Percentiles rank a stretch among this genome's conserved stretches.
Evolutionary conservation across 805 yeast species (phyloP).

Genomic region (Metschnikowia henanensis): DNA sequence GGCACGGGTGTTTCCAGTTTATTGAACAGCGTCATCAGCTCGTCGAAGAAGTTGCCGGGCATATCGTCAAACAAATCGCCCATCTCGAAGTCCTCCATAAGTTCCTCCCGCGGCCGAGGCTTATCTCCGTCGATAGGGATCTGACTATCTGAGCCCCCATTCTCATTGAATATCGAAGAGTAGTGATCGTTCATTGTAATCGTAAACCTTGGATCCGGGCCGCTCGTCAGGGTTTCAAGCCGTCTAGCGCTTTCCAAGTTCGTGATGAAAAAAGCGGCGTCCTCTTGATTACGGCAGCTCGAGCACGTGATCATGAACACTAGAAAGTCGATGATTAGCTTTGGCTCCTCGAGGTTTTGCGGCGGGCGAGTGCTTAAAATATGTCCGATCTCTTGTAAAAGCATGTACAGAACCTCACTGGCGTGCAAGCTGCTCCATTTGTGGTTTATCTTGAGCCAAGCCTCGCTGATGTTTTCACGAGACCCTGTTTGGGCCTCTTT

Average conservation of each 20-base stretch:
- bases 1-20: neutral
- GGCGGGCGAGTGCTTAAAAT: constrained; percentile 2
- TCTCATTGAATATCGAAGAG: constrained; percentile 17
- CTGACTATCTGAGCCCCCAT: neutral
- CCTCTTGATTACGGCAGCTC: constrained; percentile 7
- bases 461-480: neutral
- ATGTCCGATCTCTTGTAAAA: constrained; percentile 10
- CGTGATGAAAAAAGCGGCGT: neutral
- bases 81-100: constrained; percentile 19
- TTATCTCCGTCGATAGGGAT: constrained; percentile 1
- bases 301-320: constrained; percentile 10
- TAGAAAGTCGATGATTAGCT: constrained; percentile 12
- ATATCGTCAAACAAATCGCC: constrained; percentile 21
- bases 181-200: constrained; percentile 16
- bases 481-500: neutral
- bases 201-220: constrained; percentile 3
- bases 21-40: constrained; percentile 9
- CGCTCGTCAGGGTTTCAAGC: neutral
- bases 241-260: neutral
- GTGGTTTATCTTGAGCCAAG: constrained; percentile 10
- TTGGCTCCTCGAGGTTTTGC: constrained; percentile 13
- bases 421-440: constrained; percentile 5
- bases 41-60: constrained; percentile 17
- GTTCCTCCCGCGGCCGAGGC: constrained; percentile 10
- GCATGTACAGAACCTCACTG: neutral